Conservation (phyloP, 805 yeast genomes). For the Yamadazyma sp. region DNA sequence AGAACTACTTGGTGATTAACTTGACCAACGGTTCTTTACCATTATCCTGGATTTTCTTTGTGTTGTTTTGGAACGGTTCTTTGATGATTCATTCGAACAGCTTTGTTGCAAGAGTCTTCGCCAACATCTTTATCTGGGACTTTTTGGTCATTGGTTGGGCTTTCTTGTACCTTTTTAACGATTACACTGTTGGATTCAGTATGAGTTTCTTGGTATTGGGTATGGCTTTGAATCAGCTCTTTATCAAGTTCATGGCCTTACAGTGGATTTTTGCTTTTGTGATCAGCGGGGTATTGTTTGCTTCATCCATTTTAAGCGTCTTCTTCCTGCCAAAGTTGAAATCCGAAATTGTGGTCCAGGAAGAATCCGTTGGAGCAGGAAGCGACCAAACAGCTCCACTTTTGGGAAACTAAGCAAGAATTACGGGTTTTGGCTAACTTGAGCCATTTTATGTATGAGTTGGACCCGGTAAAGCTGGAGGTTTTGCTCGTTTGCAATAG, state of each 20-base stretch:
- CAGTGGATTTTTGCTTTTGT: conserved; percentile 85
- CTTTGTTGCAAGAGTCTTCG: conserved; percentile 63
- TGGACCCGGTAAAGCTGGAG: conserved; percentile 29
- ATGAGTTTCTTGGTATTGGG: conserved; percentile 61
- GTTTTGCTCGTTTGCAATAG: conserved; percentile 50
- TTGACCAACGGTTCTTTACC: conserved; percentile 69
- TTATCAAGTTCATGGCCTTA: conserved; percentile 67
- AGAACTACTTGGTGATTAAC: conserved; percentile 60
- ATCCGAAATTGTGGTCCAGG: conserved; percentile 16
- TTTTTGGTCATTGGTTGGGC: conserved; percentile 64
- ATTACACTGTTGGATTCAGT: conserved; percentile 68
- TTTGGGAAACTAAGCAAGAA: conserved; percentile 16
- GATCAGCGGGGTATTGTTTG: conserved; percentile 57
- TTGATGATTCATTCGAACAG: conserved; percentile 62
- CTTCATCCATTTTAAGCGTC: conserved; percentile 49
- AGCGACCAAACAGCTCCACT: conserved; percentile 36
- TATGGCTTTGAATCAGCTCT: conserved; percentile 67
- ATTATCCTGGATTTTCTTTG: conserved; percentile 69
- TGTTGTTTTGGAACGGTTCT: conserved; percentile 85
- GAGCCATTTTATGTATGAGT: conserved; percentile 36
- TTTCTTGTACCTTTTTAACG: conserved; percentile 58
- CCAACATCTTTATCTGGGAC: conserved; percentile 77
- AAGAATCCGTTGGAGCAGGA: conserved; percentile 14
- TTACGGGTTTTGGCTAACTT: background rate
- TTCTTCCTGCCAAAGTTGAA: conserved; percentile 18